Evolutionary conservation across 2,329 filamentous ascomycete species (phyloP).

Genomic region (Paramyrothecium sp.): DNA sequence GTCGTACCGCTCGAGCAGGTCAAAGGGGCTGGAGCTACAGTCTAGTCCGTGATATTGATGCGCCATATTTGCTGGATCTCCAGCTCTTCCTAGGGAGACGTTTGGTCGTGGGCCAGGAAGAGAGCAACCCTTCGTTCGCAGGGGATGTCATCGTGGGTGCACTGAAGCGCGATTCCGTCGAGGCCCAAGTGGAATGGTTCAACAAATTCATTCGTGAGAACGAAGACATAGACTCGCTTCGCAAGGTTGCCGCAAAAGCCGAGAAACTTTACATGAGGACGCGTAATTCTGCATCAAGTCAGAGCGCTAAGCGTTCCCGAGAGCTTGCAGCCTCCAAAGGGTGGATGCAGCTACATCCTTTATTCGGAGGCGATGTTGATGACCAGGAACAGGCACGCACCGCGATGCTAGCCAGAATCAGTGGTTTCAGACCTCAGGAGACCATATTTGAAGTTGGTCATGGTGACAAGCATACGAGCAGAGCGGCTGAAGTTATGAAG

Average conservation of each 20-base stretch:
- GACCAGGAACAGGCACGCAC: constrained; percentile 70
- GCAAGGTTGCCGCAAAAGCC: constrained; percentile 76
- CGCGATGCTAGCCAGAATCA: constrained; percentile 85
- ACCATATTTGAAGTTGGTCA: constrained; percentile 95
- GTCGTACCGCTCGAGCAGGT: constrained; percentile 91
- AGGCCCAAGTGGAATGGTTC: constrained; percentile 77
- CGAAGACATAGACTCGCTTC: constrained; percentile 69
- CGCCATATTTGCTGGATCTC: constrained; percentile 88
- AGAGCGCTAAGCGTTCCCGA: constrained; percentile 86
- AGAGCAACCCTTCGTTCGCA: constrained; percentile 66
- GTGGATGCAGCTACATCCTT: constrained; percentile 73
- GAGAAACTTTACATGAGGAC: constrained; percentile 92
- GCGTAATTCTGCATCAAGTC: constrained; percentile 81
- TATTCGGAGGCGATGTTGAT: constrained; percentile 72
- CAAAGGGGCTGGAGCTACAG: constrained; percentile 94
- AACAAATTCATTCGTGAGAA: constrained; percentile 75
- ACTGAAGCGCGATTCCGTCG: constrained; percentile 70
- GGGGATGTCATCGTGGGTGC: constrained; percentile 82
- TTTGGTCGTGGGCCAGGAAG: constrained; percentile 71
- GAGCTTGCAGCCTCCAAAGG: constrained; percentile 68
- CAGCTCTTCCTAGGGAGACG: constrained; percentile 91
- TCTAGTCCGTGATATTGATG: constrained; percentile 81
- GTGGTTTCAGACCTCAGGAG: constrained; percentile 84
- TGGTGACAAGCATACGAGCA: constrained; percentile 61
- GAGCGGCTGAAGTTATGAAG: constrained; percentile 75